Conservation (phyloP, 2,329 filamentous ascomycete species). For the Pyrenochaeta sp. region DNA sequence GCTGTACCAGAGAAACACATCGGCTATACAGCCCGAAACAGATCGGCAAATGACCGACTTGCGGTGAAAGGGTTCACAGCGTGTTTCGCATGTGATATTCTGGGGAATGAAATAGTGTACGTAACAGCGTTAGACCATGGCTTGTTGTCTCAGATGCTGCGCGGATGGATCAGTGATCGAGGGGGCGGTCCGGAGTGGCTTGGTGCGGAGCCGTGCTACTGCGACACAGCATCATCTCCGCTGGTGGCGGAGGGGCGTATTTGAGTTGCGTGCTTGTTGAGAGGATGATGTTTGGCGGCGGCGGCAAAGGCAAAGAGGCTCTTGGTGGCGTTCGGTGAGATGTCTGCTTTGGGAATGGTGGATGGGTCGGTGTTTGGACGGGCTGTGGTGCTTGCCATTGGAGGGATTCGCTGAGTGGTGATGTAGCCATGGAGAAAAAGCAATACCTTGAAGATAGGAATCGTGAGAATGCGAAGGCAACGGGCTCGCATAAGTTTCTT, state of each 20-base stretch:
- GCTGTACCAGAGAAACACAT: not conserved
- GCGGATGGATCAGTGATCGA: not conserved
- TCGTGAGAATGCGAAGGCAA: not conserved
- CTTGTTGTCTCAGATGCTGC: not conserved
- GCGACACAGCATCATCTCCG: not conserved
- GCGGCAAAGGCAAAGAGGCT: constrained; percentile 5
- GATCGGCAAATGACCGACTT: not conserved
- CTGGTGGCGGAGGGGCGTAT: not conserved
- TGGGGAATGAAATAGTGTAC: constrained; percentile 6
- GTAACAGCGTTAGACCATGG: not conserved
- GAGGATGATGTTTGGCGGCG: not conserved
- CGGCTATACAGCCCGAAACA: not conserved
- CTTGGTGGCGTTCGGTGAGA: constrained; percentile 6
- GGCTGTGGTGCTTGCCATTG: constrained; percentile 1
- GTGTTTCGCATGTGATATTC: constrained; percentile 7
- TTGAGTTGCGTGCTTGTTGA: not conserved
- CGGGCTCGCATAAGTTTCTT: no score
- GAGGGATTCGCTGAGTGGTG: not conserved
- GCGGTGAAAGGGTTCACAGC: not conserved
- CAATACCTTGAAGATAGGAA: not conserved
- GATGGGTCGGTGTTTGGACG: not conserved
- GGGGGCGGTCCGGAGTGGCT: constrained; percentile 2
- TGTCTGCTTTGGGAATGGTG: constrained; percentile 6
- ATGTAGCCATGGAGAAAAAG: not conserved
- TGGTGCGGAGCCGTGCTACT: not conserved